Percentiles rank a stretch among this genome's conserved stretches.
These are phyloP conservation scores for Leccinellum luteum DNA, from an alignment of 768 basidiomycete species.

Conservation along the genomic window DNA sequence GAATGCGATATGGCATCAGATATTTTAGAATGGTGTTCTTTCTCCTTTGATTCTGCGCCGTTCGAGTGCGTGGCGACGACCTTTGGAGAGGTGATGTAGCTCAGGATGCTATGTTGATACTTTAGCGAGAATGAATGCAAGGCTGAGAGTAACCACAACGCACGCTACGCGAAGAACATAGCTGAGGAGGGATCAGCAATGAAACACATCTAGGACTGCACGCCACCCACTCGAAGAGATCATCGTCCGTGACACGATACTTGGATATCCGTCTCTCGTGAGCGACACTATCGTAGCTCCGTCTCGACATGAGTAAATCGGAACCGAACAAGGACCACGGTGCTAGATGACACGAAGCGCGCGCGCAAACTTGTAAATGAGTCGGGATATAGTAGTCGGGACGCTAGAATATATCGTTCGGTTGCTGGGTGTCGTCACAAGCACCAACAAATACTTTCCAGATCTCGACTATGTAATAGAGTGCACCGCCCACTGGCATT, in stretches of 20 bases:
- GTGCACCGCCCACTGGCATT: too few relatives aligned
- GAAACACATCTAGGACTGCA: background rate
- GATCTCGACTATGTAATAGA: too few relatives aligned
- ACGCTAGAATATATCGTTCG: background rate
- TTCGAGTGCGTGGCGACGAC: conserved; percentile 31
- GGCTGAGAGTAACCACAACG: conserved; percentile 32
- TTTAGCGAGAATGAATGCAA: conserved; percentile 6
- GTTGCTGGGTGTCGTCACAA: conserved; percentile 7
- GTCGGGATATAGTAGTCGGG: background rate
- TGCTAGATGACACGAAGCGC: conserved; percentile 5
- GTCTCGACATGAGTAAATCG: conserved; percentile 54
- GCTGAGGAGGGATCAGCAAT: conserved; percentile 38
- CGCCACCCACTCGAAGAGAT: conserved; percentile 73
- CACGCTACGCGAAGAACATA: conserved; percentile 84
- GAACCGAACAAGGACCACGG: background rate
- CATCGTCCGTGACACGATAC: conserved; percentile 79
- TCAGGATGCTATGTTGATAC: conserved; percentile 53
- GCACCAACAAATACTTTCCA: conserved; percentile 23
- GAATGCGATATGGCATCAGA: conserved; percentile 58
- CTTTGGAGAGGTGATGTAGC: conserved; percentile 68
- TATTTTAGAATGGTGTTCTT: conserved; percentile 67
- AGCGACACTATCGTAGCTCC: conserved; percentile 70
- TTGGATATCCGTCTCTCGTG: conserved; percentile 74
- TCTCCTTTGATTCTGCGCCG: conserved; percentile 45
- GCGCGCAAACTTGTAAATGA: background rate